Conservation (phyloP, 805 yeast species). For the Wickerhamiella sorbophila region DNA sequence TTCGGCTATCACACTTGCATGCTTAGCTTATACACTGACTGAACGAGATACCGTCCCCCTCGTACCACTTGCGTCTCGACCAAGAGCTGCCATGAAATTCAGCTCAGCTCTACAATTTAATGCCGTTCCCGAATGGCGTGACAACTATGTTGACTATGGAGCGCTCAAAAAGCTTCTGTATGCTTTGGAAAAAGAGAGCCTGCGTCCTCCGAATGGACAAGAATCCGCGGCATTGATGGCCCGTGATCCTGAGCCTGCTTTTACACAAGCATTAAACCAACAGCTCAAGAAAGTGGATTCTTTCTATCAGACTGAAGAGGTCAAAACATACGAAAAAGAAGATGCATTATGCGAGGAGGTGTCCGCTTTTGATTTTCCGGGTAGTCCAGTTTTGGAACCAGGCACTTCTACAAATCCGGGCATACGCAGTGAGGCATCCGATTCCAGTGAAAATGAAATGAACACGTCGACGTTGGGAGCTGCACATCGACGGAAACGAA, state of each 20-base stretch:
- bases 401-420: background rate
- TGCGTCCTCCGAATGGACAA: conserved; percentile 18
- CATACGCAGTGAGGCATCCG: background rate
- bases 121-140: conserved; percentile 97
- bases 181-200: conserved; percentile 54
- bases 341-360: conserved; percentile 43
- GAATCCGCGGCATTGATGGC: conserved; percentile 23
- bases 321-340: conserved; percentile 37
- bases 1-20: too few relatives aligned
- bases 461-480: background rate
- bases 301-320: conserved; percentile 59
- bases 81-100: conserved; percentile 54
- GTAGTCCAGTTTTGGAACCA: background rate
- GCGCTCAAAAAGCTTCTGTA: conserved; percentile 75
- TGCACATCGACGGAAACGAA: background rate
- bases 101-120: conserved; percentile 90
- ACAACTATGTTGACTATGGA: conserved; percentile 81
- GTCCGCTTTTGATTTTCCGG: background rate
- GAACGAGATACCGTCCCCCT: background rate
- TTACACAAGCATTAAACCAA: conserved; percentile 55
- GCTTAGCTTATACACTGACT: too few relatives aligned
- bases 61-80: background rate
- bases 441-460: background rate
- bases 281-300: conserved; percentile 64
- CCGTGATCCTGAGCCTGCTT: conserved; percentile 43